Evolutionary conservation across 2,329 filamentous ascomycete species (phyloP).

Genomic region (Leptosphaerulina australis): DNA sequence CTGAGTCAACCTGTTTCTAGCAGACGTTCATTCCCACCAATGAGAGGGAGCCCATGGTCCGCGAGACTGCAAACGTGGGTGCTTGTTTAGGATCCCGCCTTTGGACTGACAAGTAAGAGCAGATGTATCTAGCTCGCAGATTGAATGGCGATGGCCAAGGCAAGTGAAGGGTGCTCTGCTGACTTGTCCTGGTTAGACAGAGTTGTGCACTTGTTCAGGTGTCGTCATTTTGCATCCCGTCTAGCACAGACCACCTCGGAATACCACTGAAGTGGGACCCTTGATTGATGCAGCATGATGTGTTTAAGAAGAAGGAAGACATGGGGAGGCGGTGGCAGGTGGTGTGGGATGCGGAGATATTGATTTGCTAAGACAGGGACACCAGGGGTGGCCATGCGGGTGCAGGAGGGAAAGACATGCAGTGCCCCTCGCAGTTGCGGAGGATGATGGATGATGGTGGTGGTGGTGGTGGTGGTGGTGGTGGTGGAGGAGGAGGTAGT

Average conservation of each 20-base stretch:
- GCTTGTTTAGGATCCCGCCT: too few relatives aligned
- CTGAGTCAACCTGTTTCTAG: conserved; percentile 16
- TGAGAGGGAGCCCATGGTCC: conserved; percentile 13
- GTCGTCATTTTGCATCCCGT: conserved; percentile 30
- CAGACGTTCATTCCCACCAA: conserved; percentile 26
- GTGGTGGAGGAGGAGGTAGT: too few relatives aligned
- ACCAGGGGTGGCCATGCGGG: conserved; percentile 8
- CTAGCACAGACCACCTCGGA: too few relatives aligned
- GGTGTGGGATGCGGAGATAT: conserved; percentile 20
- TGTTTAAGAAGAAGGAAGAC: too few relatives aligned
- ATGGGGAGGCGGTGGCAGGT: too few relatives aligned
- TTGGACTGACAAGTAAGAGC: too few relatives aligned
- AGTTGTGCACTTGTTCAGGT: conserved; percentile 9
- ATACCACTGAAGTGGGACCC: too few relatives aligned
- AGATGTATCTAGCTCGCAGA: too few relatives aligned
- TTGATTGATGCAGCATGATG: conserved; percentile 33
- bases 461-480: too few relatives aligned
- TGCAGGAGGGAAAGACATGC: conserved; percentile 15
- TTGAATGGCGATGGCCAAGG: conserved; percentile 37
- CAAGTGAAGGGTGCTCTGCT: conserved; percentile 19
- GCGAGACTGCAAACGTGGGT: conserved; percentile 12
- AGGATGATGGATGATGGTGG: background rate
- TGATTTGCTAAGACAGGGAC: conserved; percentile 7
- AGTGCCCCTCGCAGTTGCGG: conserved; percentile 1
- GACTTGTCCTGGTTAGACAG: conserved; percentile 21